Base-by-base conservation (phyloP, 148 eudicot genomes). In the Heliamphora exappendiculata region DNA sequence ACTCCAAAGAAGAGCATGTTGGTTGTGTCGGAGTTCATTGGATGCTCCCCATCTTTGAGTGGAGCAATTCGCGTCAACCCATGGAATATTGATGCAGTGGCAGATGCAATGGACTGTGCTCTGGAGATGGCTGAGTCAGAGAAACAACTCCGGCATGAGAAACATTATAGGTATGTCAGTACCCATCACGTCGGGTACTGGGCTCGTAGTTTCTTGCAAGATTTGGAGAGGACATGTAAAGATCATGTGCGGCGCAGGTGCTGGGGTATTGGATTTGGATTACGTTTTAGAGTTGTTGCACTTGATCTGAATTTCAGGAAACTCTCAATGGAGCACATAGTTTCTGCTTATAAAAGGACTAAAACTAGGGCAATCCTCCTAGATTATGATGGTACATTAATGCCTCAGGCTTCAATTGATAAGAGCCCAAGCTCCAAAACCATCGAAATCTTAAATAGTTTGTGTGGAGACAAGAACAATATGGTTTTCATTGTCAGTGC, bases 381-480 rank as follows among this genome's bases (percentile, higher is more conserved):
- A 31, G 90, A 87, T 34, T 87, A 87, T 67, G 90, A 87, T 81
- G 90, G 90, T 24, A 87, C 88, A 6, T 76, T 87, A 63, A 81
- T 83, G 85, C 88, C 90, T 45, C 90, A 85, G 54, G 58, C 76
- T 59, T 67, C 85, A 2, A 82, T 87, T 2, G 84, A 85, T 72
- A 87, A 87, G 77, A 76, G 82, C 47, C 90, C 88, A 12, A 75
- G 67, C n/a, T 37, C 80, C 16, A 75, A 77, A 51, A 81, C 79
- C 36, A 79, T 87, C 9, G 73, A 77, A 20, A 81, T 85, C 66
- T 44, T 87, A 11, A 85, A 83, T 26, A 75, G 66, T 57, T 73
- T 87, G 76, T 87, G 86, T 50, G 45, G 85, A 24, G 90, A 87
- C 67, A 74, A 73, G 57, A 81, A 81, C 47, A 87, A 87, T 60